phyloP scores from a whole-genome alignment of 2,329 filamentous ascomycete genomes.

The Aspergillus pseudotamarii region DNA sequence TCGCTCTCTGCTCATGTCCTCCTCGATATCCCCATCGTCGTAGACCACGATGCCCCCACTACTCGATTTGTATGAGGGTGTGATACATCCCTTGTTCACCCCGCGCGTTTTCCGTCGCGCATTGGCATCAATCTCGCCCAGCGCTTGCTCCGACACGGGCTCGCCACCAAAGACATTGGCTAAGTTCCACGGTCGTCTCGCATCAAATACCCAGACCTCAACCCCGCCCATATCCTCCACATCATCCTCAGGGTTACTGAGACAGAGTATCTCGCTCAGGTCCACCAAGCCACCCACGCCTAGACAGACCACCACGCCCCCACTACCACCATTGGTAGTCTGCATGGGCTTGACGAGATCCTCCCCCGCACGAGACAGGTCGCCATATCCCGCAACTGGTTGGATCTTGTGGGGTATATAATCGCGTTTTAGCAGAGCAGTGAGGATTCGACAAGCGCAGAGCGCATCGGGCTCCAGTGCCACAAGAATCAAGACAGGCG shows the following conservation, averaged over 20 bases:
- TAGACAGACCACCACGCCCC: conserved; percentile 87
- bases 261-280: conserved; percentile 74
- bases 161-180: conserved; percentile 87
- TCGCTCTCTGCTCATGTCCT: conserved; percentile 72
- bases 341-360: conserved; percentile 85
- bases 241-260: conserved; percentile 69
- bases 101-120: conserved; percentile 60
- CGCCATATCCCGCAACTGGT: conserved; percentile 88
- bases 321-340: conserved; percentile 77
- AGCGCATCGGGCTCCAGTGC: conserved; percentile 94
- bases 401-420: conserved; percentile 98
- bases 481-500: conserved; percentile 87
- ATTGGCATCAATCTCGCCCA: conserved; percentile 48
- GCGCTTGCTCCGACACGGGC: conserved; percentile 54
- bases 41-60: conserved; percentile 90
- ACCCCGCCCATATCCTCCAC: conserved; percentile 73
- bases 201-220: conserved; percentile 92
- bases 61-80: conserved; percentile 71
- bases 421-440: conserved; percentile 90
- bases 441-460: conserved; percentile 92
- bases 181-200: conserved; percentile 91
- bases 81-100: conserved; percentile 72
- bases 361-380: conserved; percentile 77
- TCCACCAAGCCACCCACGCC: conserved; percentile 93
- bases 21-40: conserved; percentile 93